A percentile compares a stretch with the other conserved stretches of the same genome.
Evolutionary conservation across 768 basidiomycete genomes (phyloP).

Genomic region (Phylloporus arenicola): DNA sequence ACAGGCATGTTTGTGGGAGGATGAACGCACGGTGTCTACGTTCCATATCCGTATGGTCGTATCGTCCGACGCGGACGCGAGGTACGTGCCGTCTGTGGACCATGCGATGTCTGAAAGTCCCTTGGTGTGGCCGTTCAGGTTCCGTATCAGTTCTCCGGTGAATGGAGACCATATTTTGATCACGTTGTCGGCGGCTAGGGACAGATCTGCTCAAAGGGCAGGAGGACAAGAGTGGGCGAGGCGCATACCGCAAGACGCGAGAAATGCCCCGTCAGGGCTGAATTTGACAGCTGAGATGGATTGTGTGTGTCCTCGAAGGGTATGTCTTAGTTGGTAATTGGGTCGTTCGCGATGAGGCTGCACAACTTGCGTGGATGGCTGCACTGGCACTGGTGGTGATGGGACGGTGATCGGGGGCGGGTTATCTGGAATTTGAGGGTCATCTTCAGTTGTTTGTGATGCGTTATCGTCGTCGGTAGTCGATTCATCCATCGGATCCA

Average conservation of each 20-base stretch:
- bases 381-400: slow-evolving; percentile 30
- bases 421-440: slow-evolving; percentile 68
- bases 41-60: slow-evolving; percentile 86
- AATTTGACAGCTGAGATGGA: slow-evolving; percentile 89
- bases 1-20: neutral
- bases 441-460: slow-evolving; percentile 83
- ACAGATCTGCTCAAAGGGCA: neutral
- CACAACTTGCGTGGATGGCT: slow-evolving; percentile 27
- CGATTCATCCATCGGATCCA: slow-evolving; percentile 37
- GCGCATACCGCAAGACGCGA: slow-evolving; percentile 82
- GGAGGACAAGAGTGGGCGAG: neutral
- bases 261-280: slow-evolving; percentile 76
- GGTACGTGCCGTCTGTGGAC: slow-evolving; percentile 74
- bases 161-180: slow-evolving; percentile 83
- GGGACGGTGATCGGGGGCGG: slow-evolving; percentile 39
- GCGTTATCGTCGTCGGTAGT: slow-evolving; percentile 57
- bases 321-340: slow-evolving; percentile 65
- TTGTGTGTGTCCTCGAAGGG: slow-evolving; percentile 70
- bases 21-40: slow-evolving; percentile 61
- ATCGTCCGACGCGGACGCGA: slow-evolving; percentile 93
- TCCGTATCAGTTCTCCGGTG: slow-evolving; percentile 71
- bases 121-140: slow-evolving; percentile 67
- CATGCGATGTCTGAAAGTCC: slow-evolving; percentile 89
- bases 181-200: slow-evolving; percentile 68
- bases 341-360: slow-evolving; percentile 41